phyloP scores from a whole-genome alignment of 768 basidiomycete genomes.

The Ramaria sp. region DNA sequence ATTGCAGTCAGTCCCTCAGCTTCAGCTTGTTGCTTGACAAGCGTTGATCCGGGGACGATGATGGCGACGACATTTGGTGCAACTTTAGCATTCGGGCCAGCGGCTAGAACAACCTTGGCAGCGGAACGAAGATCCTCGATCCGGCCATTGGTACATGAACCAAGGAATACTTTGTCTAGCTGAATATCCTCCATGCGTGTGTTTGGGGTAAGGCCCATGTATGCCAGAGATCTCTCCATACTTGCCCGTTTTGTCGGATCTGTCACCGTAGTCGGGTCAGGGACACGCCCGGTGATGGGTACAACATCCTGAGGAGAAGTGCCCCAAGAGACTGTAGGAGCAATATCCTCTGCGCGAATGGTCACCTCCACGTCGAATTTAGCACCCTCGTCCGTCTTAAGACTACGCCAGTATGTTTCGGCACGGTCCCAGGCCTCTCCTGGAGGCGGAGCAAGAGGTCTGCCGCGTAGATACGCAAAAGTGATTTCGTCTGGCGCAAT shows the following conservation, averaged over 20 bases:
- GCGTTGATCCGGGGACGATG: slow-evolving; percentile 86
- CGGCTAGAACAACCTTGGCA: slow-evolving; percentile 63
- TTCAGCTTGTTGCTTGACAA: slow-evolving; percentile 87
- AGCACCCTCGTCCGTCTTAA: slow-evolving; percentile 72
- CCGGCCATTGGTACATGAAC: slow-evolving; percentile 90
- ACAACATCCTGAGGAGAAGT: slow-evolving; percentile 86
- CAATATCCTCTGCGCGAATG: slow-evolving; percentile 74
- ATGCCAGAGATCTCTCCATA: slow-evolving; percentile 64
- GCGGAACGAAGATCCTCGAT: slow-evolving; percentile 89
- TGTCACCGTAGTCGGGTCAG: slow-evolving; percentile 56
- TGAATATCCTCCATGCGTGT: slow-evolving; percentile 69
- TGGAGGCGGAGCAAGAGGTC: slow-evolving; percentile 66
- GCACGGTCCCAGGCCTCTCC: slow-evolving; percentile 80
- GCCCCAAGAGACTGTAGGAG: slow-evolving; percentile 89
- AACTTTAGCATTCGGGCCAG: slow-evolving; percentile 64
- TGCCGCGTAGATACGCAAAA: slow-evolving; percentile 70
- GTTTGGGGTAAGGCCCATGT: slow-evolving; percentile 79
- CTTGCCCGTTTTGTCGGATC: slow-evolving; percentile 58
- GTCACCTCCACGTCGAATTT: slow-evolving; percentile 76
- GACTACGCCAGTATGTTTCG: slow-evolving; percentile 74
- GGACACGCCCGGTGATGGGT: slow-evolving; percentile 71
- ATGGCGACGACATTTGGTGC: slow-evolving; percentile 70
- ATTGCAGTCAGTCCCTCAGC: slow-evolving; percentile 77
- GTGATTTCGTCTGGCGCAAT: slow-evolving; percentile 84
- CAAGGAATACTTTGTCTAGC: slow-evolving; percentile 87